Base-by-base conservation (phyloP, 495 filamentous ascomycete genomes). In the Aspergillus homomorphus region DNA sequence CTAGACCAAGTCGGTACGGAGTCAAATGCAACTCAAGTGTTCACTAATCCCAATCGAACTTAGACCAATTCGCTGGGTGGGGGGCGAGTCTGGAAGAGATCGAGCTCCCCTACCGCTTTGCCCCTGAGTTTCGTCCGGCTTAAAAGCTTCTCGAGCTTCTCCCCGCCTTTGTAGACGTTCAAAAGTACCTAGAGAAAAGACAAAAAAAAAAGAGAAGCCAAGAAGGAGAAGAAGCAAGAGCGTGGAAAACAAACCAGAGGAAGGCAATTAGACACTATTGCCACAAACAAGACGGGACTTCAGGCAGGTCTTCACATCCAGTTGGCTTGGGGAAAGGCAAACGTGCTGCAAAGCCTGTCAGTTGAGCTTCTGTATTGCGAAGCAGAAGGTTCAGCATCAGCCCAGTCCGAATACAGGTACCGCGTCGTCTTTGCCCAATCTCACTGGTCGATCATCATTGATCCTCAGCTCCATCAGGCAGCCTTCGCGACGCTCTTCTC, bases 371-470 rank as follows among this genome's bases (percentile, higher is more conserved):
- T 59, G 43, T 45, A 41, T 38, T 51, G 54, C 52, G 44, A 58
- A 45, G 51, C 41, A 43, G 46, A 45, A 21, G 52, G 24, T 15
- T 26, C 26, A 14, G 48, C 20, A 51, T 51, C 43, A 51, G 41
- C 48, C 23, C 56, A 28, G 42, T 28, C 41, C 45, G 51, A 45
- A 55, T 49, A 58, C 44, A 64, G 45, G 45, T n/a, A 50, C 5
- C 59, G 46, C 57, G 49, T 46, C 54, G 44, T 49, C 53, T 44
- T 58, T 46, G 44, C 53, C 51, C 43, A 43, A 57, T 59, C 54
- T 55, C 58, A 62, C 54, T 56, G 62, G 62, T 45, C 60, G 66
- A 68, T 65, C 66, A 57, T 64, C 60, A 65, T 68, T 60, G 58
- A 54, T 56, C 53, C 52, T 51, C 45, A 58, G 45, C 59, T 51